A percentile compares a stretch with the other conserved stretches of the same genome.
These are phyloP conservation scores for Funneliformis mosseae DNA, from an alignment of 192 early-diverging fungal genomes.

Conservation along the genomic window DNA sequence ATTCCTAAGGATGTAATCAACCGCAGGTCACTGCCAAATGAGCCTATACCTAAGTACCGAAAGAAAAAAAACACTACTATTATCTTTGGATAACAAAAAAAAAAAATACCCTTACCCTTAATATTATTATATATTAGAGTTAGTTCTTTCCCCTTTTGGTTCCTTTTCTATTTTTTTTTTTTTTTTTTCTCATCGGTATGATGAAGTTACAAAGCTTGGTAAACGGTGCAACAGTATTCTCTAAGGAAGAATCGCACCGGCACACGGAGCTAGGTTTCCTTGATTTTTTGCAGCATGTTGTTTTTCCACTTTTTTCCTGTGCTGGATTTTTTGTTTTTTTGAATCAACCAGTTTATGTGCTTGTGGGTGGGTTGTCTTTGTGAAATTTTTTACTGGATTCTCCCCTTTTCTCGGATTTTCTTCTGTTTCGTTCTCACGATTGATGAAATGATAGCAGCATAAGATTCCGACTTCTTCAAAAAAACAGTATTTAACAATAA, in stretches of 20 bases:
- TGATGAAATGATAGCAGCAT: not conserved
- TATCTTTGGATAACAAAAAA: not conserved
- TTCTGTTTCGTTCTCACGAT: not conserved
- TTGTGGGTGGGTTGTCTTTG: not conserved
- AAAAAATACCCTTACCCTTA: not conserved
- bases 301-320: slow-evolving; percentile 1
- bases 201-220: slow-evolving; percentile 14
- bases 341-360: not conserved
- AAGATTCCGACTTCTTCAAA: not conserved
- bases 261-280: slow-evolving; percentile 29
- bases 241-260: not conserved
- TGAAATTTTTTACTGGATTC: not conserved
- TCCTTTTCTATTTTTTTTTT: not conserved
- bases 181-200: not conserved
- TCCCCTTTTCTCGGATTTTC: not conserved
- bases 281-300: slow-evolving; percentile 11
- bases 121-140: not conserved
- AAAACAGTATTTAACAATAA: too few relatives aligned
- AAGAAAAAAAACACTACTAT: not conserved
- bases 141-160: too few relatives aligned
- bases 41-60: slow-evolving; percentile 2
- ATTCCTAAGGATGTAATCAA: slow-evolving; percentile 17
- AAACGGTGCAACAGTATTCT: slow-evolving; percentile 20
- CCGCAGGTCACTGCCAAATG: slow-evolving; percentile 18
- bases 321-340: not conserved